Evolutionary conservation across 192 early-diverging fungal species (phyloP).

Genomic region (Gamsiella multidivaricata): DNA sequence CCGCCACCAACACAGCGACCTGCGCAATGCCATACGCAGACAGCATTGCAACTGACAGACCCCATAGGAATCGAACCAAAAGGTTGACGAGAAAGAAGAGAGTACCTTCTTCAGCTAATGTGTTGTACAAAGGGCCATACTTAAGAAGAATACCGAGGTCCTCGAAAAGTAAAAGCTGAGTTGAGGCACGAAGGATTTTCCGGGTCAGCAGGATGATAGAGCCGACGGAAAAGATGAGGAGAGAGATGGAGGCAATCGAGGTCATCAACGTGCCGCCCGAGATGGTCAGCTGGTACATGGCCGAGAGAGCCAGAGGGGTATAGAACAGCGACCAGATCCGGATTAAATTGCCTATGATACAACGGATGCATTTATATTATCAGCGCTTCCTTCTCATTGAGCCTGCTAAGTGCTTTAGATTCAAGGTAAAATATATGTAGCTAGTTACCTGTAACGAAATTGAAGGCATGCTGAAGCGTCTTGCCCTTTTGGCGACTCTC

Average conservation of each 20-base stretch:
- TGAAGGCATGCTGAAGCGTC: constrained; percentile 41
- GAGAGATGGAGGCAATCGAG: constrained; percentile 29
- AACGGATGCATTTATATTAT: too few relatives aligned
- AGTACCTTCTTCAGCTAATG: constrained; percentile 53
- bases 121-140: constrained; percentile 61
- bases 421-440: too few relatives aligned
- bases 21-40: constrained; percentile 60
- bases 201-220: constrained; percentile 47
- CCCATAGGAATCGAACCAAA: constrained; percentile 51
- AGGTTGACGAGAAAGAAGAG: constrained; percentile 52
- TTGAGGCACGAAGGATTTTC: constrained; percentile 48
- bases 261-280: constrained; percentile 42
- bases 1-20: constrained; percentile 45
- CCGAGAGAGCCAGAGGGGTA: constrained; percentile 53
- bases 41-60: constrained; percentile 51
- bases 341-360: constrained; percentile 50
- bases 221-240: constrained; percentile 52
- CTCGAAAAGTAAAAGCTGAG: constrained; percentile 41
- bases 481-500: constrained; percentile 45
- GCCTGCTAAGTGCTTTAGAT: too few relatives aligned
- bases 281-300: constrained; percentile 63
- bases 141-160: constrained; percentile 54
- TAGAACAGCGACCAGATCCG: constrained; percentile 53
- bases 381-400: too few relatives aligned
- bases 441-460: constrained; percentile 32